phyloP scores from a whole-genome alignment of 2,329 filamentous ascomycete species.

The Lasiodiplodia sp. region DNA sequence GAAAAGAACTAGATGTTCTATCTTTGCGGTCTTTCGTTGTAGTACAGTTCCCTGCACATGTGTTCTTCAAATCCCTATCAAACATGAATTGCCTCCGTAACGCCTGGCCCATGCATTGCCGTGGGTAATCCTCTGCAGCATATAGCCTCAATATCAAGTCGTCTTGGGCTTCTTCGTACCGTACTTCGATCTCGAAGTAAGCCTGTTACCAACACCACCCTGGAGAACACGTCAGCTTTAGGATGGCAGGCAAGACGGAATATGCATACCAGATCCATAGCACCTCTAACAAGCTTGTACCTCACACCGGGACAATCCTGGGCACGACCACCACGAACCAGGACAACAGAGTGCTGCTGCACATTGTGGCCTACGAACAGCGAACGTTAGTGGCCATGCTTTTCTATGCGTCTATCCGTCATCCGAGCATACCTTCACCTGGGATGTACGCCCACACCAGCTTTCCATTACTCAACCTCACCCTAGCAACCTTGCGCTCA shows the following conservation, averaged over 20 bases:
- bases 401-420: constrained; percentile 5
- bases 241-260: neutral
- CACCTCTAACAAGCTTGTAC: constrained; percentile 91
- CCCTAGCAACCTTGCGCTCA: constrained; percentile 92
- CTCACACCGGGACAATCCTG: constrained; percentile 99
- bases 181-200: constrained; percentile 91
- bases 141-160: neutral
- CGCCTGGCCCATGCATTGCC: constrained; percentile 13
- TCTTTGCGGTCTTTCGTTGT: neutral
- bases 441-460: constrained; percentile 94
- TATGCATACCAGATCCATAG: constrained; percentile 83
- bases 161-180: constrained; percentile 98
- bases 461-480: constrained; percentile 84
- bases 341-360: constrained; percentile 96
- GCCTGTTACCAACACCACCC: constrained; percentile 88
- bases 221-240: constrained; percentile 50
- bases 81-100: constrained; percentile 6
- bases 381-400: constrained; percentile 10
- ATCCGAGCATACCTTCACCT: constrained; percentile 72
- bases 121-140: neutral
- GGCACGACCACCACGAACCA: constrained; percentile 89
- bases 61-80: neutral
- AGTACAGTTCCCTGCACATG: neutral
- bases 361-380: constrained; percentile 79
- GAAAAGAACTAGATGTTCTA: neutral